Evolutionary conservation across 2,329 filamentous ascomycete genomes (phyloP), one percentile per base, ranked within the genome.

Genomic region (Chaetothyriales sp.): DNA sequence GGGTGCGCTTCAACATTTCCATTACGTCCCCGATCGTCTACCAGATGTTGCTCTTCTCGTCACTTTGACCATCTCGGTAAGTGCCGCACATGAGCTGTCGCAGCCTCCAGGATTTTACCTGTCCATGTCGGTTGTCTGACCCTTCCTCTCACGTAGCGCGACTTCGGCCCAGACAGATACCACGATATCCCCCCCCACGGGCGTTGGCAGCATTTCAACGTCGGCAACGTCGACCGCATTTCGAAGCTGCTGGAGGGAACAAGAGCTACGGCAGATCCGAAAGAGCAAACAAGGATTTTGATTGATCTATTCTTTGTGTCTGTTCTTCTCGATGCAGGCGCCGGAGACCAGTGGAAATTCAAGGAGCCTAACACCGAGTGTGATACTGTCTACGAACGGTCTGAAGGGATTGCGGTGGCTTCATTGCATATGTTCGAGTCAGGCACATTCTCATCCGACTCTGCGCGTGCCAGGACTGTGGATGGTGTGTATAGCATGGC

Each of bases 141-240:
- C 63, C 44, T 49, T 63, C 37, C 10, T 15, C 37, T 43, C 37
- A 10, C 15, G 37, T 28, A 77, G 74, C 70, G 74, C 18, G 74
- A 77, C 56, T 77, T 73, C 54, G 74, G 74, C 0, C 74, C 74
- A 0, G 67, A 74, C 54, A 67, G 63, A 18, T 74, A 65, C 56
- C 53, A 70, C 47, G 61, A 65, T 0, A 79, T 79, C 48, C 76
- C 76, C 0, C 73, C 75, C 8, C 76, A 79, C 55, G 77, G 68
- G 6, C 72, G 78, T 45, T 81, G 78, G 74, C 78, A 81, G 60
- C 78, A 81, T 63, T 81, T 81, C 55, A 73, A 79, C 5, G 71
- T 78, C 37, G 77, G 77, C 13, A 69, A 68, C 10, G 65, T 75
- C 28, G 65, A 71, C 43, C 75, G 77, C 37, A 63, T 78, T 8